These are phyloP conservation scores for Tricharina praecox DNA, from an alignment of 495 filamentous ascomycete species.

Conservation along the genomic window DNA sequence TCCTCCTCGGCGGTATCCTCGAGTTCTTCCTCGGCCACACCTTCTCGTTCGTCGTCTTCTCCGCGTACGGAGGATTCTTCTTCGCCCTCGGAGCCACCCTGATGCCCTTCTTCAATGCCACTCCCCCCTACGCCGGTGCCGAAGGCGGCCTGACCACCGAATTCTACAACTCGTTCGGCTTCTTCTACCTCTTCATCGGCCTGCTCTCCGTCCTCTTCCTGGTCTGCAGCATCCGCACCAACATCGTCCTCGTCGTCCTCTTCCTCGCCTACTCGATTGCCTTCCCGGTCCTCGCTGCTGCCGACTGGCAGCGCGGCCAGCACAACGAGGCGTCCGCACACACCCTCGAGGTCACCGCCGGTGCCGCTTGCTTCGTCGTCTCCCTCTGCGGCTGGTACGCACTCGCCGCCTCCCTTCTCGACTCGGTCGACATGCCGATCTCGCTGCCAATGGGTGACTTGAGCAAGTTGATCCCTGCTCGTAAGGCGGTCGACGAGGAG, in stretches of 20 bases:
- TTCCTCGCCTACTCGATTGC: constrained; percentile 44
- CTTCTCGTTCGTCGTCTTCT: constrained; percentile 53
- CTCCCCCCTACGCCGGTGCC: neutral
- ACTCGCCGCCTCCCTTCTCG: constrained; percentile 45
- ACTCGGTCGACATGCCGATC: constrained; percentile 38
- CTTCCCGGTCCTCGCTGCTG: constrained; percentile 40
- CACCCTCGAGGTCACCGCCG: constrained; percentile 10
- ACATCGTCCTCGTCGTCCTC: constrained; percentile 48
- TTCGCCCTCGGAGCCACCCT: neutral
- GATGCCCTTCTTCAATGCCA: neutral
- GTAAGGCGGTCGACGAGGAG: too few relatives aligned
- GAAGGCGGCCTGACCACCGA: neutral
- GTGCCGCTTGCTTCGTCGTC: constrained; percentile 40
- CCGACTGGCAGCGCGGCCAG: constrained; percentile 36
- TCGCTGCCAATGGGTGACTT: constrained; percentile 46
- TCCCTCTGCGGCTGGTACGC: constrained; percentile 47
- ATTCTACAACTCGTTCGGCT: constrained; percentile 24
- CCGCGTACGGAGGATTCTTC: constrained; percentile 27
- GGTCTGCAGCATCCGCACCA: constrained; percentile 55
- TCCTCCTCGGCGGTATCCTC: constrained; percentile 44
- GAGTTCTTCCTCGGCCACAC: constrained; percentile 62
- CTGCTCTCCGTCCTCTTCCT: constrained; percentile 49
- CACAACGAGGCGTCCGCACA: neutral
- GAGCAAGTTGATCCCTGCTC: constrained; percentile 11
- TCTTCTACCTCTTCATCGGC: constrained; percentile 45